A percentile compares a stretch with the other conserved stretches of the same genome.
These are phyloP conservation scores for Fonsecaea pedrosoi DNA, from an alignment of 2,329 filamentous ascomycete genomes.

Conservation along the genomic window DNA sequence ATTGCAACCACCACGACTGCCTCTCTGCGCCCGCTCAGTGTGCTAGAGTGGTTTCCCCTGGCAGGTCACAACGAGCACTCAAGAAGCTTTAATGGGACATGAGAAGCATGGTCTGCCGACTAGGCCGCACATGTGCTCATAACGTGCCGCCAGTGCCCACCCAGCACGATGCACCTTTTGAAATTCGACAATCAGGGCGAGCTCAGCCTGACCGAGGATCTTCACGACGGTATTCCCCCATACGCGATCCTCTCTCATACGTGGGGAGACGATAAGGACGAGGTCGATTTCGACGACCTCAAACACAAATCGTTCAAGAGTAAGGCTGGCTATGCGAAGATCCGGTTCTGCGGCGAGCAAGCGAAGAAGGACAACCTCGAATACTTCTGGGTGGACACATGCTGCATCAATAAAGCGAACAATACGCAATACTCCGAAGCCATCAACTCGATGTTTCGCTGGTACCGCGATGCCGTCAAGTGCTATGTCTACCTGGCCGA, in stretches of 20 bases:
- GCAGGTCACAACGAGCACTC: no score
- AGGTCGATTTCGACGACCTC: slow-evolving; percentile 27
- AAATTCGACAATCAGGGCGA: background rate
- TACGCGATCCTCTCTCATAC: slow-evolving; percentile 36
- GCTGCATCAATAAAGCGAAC: slow-evolving; percentile 38
- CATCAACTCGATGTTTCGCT: slow-evolving; percentile 2
- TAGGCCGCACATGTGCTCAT: no score
- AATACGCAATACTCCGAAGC: slow-evolving; percentile 37
- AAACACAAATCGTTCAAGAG: no score
- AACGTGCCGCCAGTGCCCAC: no score
- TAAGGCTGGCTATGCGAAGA: background rate
- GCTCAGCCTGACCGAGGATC: background rate
- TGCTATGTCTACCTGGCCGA: slow-evolving; percentile 32
- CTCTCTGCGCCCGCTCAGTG: no score
- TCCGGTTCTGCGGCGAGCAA: slow-evolving; percentile 5
- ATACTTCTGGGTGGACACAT: slow-evolving; percentile 40
- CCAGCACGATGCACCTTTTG: background rate
- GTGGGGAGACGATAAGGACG: slow-evolving; percentile 24
- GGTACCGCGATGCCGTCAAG: slow-evolving; percentile 34
- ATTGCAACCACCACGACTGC: no score
- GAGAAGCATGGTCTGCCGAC: no score
- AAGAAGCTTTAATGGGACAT: no score
- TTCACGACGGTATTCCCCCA: background rate
- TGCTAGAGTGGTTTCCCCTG: no score
- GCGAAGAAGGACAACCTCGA: slow-evolving; percentile 3